Evolutionary conservation across 805 yeast species (phyloP).

Genomic region (Myxozyma melibiosi): DNA sequence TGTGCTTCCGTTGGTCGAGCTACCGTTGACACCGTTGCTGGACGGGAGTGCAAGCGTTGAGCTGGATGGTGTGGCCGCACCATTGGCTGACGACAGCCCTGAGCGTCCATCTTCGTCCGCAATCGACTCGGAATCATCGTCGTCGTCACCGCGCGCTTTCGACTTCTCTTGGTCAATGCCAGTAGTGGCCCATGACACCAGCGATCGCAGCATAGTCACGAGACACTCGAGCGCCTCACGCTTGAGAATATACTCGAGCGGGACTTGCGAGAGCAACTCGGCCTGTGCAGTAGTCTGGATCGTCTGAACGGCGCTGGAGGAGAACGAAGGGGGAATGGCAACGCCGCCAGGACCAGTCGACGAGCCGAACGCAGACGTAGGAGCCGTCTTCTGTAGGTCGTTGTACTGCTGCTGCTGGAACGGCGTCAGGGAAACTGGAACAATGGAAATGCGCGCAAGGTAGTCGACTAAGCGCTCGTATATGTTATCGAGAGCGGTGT

Average conservation of each 20-base stretch:
- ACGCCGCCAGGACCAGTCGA: slow-evolving; percentile 16
- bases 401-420: slow-evolving; percentile 62
- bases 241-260: slow-evolving; percentile 81
- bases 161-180: slow-evolving; percentile 40
- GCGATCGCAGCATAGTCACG: slow-evolving; percentile 77
- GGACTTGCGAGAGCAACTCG: slow-evolving; percentile 40
- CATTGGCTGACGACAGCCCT: background rate
- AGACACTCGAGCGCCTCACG: slow-evolving; percentile 77
- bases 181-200: slow-evolving; percentile 85
- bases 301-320: slow-evolving; percentile 50
- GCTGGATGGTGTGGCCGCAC: background rate
- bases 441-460: slow-evolving; percentile 68
- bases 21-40: slow-evolving; percentile 4
- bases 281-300: slow-evolving; percentile 19
- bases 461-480: slow-evolving; percentile 82
- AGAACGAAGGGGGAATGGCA: slow-evolving; percentile 62
- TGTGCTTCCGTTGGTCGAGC: slow-evolving; percentile 14
- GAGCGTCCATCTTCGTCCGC: slow-evolving; percentile 11
- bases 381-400: slow-evolving; percentile 40
- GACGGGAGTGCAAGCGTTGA: slow-evolving; percentile 1
- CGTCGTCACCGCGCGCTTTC: background rate
- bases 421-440: slow-evolving; percentile 70
- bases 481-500: slow-evolving; percentile 70
- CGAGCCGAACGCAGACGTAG: slow-evolving; percentile 14
- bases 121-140: slow-evolving; percentile 20